Evolutionary conservation across 768 basidiomycete genomes (phyloP).

Genomic region (Rossbeevera mucosa): DNA sequence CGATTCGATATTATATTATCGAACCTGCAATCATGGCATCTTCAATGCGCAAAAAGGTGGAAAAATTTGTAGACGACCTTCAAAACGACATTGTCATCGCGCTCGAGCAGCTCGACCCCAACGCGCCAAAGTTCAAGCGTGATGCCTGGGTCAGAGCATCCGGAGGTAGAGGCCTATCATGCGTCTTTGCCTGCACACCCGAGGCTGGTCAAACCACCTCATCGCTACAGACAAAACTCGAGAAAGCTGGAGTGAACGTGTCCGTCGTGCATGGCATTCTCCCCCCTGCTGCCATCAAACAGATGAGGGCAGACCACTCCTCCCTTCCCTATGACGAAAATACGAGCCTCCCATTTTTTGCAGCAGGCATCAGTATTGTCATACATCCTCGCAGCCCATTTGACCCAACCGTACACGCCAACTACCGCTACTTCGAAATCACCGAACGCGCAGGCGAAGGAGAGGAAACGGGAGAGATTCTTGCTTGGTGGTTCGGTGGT

Average conservation of each 20-base stretch:
- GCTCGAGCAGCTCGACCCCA: constrained; percentile 76
- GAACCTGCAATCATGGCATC: constrained; percentile 8
- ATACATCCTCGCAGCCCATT: constrained; percentile 92
- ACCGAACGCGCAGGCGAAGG: constrained; percentile 44
- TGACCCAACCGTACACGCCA: constrained; percentile 91
- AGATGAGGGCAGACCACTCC: constrained; percentile 92
- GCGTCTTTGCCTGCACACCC: constrained; percentile 62
- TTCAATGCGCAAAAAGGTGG: constrained; percentile 73
- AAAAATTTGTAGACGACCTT: constrained; percentile 67
- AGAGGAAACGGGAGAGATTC: constrained; percentile 44
- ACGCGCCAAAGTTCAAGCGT: constrained; percentile 66
- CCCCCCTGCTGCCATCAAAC: constrained; percentile 83
- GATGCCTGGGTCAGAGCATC: constrained; percentile 74
- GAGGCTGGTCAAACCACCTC: constrained; percentile 32
- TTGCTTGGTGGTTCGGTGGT: constrained; percentile 99
- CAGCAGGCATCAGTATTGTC: constrained; percentile 87
- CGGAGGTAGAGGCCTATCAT: constrained; percentile 71
- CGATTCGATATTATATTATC: neutral
- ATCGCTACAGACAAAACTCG: constrained; percentile 53
- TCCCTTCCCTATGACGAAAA: constrained; percentile 60
- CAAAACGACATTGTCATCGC: constrained; percentile 75
- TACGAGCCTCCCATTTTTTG: constrained; percentile 83
- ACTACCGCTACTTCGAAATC: constrained; percentile 97
- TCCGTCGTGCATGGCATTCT: constrained; percentile 86
- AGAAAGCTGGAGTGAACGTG: constrained; percentile 96